These are phyloP conservation scores for Pseudonectria foliicola DNA, from an alignment of 2,329 filamentous ascomycete genomes.

Conservation along the genomic window DNA sequence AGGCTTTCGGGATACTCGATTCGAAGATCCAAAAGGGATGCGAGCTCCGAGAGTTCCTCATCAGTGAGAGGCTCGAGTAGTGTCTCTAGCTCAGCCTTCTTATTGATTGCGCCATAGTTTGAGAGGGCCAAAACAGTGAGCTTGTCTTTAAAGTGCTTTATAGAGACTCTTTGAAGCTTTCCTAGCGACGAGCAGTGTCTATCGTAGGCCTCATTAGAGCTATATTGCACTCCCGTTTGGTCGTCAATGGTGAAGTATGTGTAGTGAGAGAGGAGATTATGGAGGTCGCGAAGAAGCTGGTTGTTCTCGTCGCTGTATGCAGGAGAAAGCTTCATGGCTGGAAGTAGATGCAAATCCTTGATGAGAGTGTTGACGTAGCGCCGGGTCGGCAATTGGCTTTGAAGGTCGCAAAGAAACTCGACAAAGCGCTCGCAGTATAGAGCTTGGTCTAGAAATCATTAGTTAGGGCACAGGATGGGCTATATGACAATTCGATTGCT, in stretches of 20 bases:
- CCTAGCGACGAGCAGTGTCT: slow-evolving; percentile 69
- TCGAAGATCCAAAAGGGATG: slow-evolving; percentile 65
- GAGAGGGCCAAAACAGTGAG: slow-evolving; percentile 85
- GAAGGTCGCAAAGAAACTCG: slow-evolving; percentile 82
- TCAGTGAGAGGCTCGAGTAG: slow-evolving; percentile 69
- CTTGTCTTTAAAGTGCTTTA: slow-evolving; percentile 83
- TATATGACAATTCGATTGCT: slow-evolving; percentile 5
- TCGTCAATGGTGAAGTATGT: slow-evolving; percentile 86
- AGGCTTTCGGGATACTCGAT: slow-evolving; percentile 72
- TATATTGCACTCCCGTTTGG: slow-evolving; percentile 73
- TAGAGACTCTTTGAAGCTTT: slow-evolving; percentile 68
- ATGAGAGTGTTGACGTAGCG: slow-evolving; percentile 88
- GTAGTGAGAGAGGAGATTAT: slow-evolving; percentile 76
- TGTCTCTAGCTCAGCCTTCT: slow-evolving; percentile 67
- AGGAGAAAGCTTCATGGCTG: slow-evolving; percentile 71
- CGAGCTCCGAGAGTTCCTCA: slow-evolving; percentile 64
- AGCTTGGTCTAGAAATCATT: slow-evolving; percentile 48
- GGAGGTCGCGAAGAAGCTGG: slow-evolving; percentile 72
- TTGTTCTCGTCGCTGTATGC: slow-evolving; percentile 70
- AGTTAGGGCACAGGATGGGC: slow-evolving; percentile 2
- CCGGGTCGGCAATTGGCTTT: slow-evolving; percentile 88
- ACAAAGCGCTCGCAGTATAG: slow-evolving; percentile 88
- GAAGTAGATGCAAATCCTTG: slow-evolving; percentile 75
- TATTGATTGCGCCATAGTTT: slow-evolving; percentile 84
- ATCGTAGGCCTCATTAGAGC: slow-evolving; percentile 66